Percentiles rank a stretch among this genome's conserved stretches.
These are phyloP conservation scores for Phycomyces blakesleeanus DNA, from an alignment of 192 early-diverging fungal species.

Conservation along the genomic window DNA sequence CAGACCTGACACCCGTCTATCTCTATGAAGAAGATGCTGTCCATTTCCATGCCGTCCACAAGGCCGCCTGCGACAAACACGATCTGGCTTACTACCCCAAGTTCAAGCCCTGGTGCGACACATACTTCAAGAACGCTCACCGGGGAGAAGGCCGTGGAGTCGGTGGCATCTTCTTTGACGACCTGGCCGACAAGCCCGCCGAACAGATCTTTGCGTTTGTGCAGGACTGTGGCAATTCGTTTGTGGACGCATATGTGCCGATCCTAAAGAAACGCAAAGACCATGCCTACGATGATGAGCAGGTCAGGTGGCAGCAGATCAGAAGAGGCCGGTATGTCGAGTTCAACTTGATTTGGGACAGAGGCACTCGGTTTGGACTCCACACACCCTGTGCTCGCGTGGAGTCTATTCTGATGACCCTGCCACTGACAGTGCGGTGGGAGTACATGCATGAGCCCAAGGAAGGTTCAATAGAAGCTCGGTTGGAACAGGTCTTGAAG, in stretches of 20 bases:
- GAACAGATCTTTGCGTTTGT: conserved; percentile 84
- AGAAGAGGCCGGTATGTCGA: conserved; percentile 95
- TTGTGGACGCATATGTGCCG: conserved; percentile 83
- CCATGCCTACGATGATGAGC: conserved; percentile 63
- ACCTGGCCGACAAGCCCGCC: conserved; percentile 64
- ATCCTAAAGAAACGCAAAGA: conserved; percentile 75
- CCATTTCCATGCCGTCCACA: conserved; percentile 90
- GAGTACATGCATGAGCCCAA: conserved; percentile 81
- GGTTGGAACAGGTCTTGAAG: conserved; percentile 74
- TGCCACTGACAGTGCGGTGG: conserved; percentile 94
- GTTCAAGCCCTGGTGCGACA: conserved; percentile 95
- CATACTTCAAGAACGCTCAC: conserved; percentile 86
- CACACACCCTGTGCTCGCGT: conserved; percentile 92
- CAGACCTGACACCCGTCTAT: conserved; percentile 90
- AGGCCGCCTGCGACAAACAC: conserved; percentile 88
- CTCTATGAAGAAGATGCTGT: conserved; percentile 86
- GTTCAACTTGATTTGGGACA: conserved; percentile 95
- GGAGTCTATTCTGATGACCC: conserved; percentile 92
- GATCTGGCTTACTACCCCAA: conserved; percentile 75
- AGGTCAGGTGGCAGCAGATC: conserved; percentile 91
- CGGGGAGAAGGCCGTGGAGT: conserved; percentile 88
- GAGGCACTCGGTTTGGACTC: conserved; percentile 91
- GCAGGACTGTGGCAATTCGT: conserved; percentile 67
- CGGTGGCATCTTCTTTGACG: conserved; percentile 98
- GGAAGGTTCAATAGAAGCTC: conserved; percentile 63